Percentiles rank a stretch among this genome's conserved stretches.
These are phyloP conservation scores for Cercospora sesami DNA, from an alignment of 2,329 filamentous ascomycete species.

Conservation along the genomic window DNA sequence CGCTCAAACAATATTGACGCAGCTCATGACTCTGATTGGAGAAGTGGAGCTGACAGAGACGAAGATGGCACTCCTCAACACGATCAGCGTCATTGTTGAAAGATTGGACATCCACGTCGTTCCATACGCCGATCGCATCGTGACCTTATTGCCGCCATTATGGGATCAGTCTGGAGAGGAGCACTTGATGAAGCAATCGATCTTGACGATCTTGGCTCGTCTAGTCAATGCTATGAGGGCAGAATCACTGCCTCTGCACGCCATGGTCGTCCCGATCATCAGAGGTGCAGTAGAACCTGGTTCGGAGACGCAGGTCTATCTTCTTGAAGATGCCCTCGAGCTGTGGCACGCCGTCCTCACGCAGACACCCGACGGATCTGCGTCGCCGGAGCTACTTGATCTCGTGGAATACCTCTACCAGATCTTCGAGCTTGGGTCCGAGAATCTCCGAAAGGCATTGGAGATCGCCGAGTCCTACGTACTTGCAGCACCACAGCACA, in stretches of 20 bases:
- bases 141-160: slow-evolving; percentile 73
- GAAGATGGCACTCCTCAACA: slow-evolving; percentile 85
- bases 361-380: slow-evolving; percentile 51
- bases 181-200: slow-evolving; percentile 90
- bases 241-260: slow-evolving; percentile 74
- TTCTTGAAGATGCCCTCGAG: slow-evolving; percentile 89
- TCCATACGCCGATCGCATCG: slow-evolving; percentile 74
- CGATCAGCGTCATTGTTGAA: slow-evolving; percentile 75
- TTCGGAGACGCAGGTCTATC: slow-evolving; percentile 72
- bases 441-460: slow-evolving; percentile 50
- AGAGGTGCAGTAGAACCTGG: slow-evolving; percentile 73
- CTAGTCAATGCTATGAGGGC: slow-evolving; percentile 83
- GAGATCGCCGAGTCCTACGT: slow-evolving; percentile 54
- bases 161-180: slow-evolving; percentile 87
- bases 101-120: slow-evolving; percentile 73
- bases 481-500: slow-evolving; percentile 49
- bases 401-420: slow-evolving; percentile 49
- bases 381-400: slow-evolving; percentile 45
- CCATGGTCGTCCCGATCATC: slow-evolving; percentile 78
- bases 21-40: slow-evolving; percentile 74
- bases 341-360: slow-evolving; percentile 78
- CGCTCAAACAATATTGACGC: slow-evolving; percentile 69
- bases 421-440: slow-evolving; percentile 51
- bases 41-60: slow-evolving; percentile 82
- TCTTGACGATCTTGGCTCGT: slow-evolving; percentile 79